A percentile compares a stretch with the other conserved stretches of the same genome.
phyloP scores from a whole-genome alignment of 768 basidiomycete species.

The Solioccasus polychromus region DNA sequence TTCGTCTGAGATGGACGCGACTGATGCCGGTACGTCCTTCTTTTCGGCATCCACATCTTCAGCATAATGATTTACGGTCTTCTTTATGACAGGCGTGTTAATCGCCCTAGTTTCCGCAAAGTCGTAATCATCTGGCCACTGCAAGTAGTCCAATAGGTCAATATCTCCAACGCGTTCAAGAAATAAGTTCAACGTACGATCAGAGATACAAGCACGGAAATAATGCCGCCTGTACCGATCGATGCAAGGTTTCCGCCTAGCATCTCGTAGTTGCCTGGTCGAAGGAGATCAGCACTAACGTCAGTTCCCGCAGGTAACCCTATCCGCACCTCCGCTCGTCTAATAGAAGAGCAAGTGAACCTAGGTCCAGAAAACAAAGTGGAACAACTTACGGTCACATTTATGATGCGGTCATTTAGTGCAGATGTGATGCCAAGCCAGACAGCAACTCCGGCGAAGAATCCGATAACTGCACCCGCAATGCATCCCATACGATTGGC shows the following conservation, averaged over 20 bases:
- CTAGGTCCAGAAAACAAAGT: constrained; percentile 1
- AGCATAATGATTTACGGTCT: constrained; percentile 9
- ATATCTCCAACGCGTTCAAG: background rate
- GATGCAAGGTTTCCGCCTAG: constrained; percentile 87
- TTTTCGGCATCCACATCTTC: constrained; percentile 37
- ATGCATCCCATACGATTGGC: constrained; percentile 87
- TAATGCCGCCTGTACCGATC: constrained; percentile 76
- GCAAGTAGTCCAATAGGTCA: background rate
- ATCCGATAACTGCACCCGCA: constrained; percentile 66
- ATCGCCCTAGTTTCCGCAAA: constrained; percentile 79
- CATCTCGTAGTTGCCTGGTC: constrained; percentile 60
- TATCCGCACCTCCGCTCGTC: constrained; percentile 51
- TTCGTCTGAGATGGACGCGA: constrained; percentile 37
- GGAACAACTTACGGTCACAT: constrained; percentile 51
- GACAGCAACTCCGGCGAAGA: constrained; percentile 65
- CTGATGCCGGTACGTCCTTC: constrained; percentile 29
- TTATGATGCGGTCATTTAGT: constrained; percentile 68
- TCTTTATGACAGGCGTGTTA: constrained; percentile 41
- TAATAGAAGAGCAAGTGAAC: constrained; percentile 11
- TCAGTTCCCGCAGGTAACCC: constrained; percentile 4
- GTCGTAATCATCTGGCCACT: constrained; percentile 83
- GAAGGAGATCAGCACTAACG: background rate
- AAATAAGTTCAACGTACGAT: constrained; percentile 43
- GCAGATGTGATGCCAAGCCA: constrained; percentile 83
- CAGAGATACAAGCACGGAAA: constrained; percentile 62